A percentile compares a stretch with the other conserved stretches of the same genome.
Evolutionary conservation across 371 early-diverging fungal genomes (phyloP).

Genomic region (Lichtheimia corymbifera): DNA sequence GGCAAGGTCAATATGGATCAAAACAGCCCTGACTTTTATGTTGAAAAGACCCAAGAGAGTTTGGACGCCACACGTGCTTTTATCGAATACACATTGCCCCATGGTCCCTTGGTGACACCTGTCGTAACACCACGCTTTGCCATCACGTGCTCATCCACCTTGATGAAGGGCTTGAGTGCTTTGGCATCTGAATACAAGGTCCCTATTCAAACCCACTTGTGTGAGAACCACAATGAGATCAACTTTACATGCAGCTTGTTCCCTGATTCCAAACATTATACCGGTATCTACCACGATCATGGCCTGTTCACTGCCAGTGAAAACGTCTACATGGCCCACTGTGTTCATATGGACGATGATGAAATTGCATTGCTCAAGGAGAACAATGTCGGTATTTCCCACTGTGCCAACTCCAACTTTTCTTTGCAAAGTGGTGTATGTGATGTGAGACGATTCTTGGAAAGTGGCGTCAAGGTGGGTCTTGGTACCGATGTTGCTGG

Average conservation of each 20-base stretch:
- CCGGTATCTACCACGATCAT: slow-evolving; percentile 73
- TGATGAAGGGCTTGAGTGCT: slow-evolving; percentile 69
- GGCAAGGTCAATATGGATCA: slow-evolving; percentile 96
- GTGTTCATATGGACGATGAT: slow-evolving; percentile 78
- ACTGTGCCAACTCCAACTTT: slow-evolving; percentile 93
- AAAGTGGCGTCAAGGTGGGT: slow-evolving; percentile 77
- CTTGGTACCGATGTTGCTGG: slow-evolving; percentile 94
- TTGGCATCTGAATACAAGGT: slow-evolving; percentile 69
- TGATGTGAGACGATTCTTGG: slow-evolving; percentile 75
- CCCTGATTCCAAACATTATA: slow-evolving; percentile 71
- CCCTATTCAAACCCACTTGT: slow-evolving; percentile 84
- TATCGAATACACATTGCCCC: slow-evolving; percentile 55
- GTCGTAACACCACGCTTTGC: slow-evolving; percentile 92
- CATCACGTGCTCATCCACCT: slow-evolving; percentile 70
- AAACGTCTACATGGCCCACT: slow-evolving; percentile 89
- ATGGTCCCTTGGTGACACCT: slow-evolving; percentile 61
- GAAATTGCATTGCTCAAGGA: slow-evolving; percentile 68
- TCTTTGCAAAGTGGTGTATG: slow-evolving; percentile 80
- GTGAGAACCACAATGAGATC: slow-evolving; percentile 82
- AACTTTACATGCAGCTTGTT: slow-evolving; percentile 68
- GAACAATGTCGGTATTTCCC: slow-evolving; percentile 74
- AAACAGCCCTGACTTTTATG: slow-evolving; percentile 76
- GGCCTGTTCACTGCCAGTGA: slow-evolving; percentile 60
- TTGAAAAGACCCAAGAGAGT: slow-evolving; percentile 69
- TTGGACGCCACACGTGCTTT: slow-evolving; percentile 71